Evolutionary conservation across 2,329 filamentous ascomycete species (phyloP).

Genomic region (Hyphodiscus sp.): DNA sequence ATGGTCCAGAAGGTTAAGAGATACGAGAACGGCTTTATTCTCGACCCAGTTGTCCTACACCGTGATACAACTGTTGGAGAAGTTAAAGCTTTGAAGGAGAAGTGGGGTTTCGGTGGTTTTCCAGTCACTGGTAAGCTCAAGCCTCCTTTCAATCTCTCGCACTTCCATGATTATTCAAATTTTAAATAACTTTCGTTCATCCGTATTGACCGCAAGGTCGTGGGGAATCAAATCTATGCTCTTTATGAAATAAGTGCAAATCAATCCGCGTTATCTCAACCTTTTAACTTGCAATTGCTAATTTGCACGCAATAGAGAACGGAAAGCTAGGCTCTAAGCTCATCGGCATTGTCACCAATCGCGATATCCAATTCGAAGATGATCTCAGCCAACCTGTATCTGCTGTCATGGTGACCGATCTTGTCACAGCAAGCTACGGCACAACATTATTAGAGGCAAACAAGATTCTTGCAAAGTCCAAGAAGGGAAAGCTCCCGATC

Average conservation of each 20-base stretch:
- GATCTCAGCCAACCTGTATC: conserved; percentile 66
- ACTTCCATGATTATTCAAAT: conserved; percentile 72
- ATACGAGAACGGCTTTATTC: conserved; percentile 98
- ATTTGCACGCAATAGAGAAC: conserved; percentile 56
- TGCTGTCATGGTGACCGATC: conserved; percentile 90
- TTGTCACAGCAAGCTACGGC: conserved; percentile 79
- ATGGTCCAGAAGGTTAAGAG: conserved; percentile 99
- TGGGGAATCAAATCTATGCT: conserved; percentile 64
- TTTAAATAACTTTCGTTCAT: conserved; percentile 99
- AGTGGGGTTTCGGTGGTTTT: conserved; percentile 98
- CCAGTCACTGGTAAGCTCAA: conserved; percentile 85
- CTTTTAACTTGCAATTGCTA: conserved; percentile 28
- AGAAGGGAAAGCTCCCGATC: conserved; percentile 97
- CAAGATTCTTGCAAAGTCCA: conserved; percentile 84
- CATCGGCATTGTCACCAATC: conserved; percentile 93
- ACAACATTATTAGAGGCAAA: conserved; percentile 86
- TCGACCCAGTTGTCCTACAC: conserved; percentile 88
- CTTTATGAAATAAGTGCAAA: conserved; percentile 36
- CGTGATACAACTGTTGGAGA: conserved; percentile 84
- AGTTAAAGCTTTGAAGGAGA: conserved; percentile 87
- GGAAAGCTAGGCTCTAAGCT: conserved; percentile 94
- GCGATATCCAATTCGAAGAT: conserved; percentile 95
- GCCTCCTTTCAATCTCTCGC: conserved; percentile 17
- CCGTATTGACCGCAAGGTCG: conserved; percentile 83
- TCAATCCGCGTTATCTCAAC: not conserved